Evolutionary conservation across 1,284 basidiomycete species (phyloP), one percentile per base, ranked within the genome.

Genomic region (Hypsizygus ulmarius): DNA sequence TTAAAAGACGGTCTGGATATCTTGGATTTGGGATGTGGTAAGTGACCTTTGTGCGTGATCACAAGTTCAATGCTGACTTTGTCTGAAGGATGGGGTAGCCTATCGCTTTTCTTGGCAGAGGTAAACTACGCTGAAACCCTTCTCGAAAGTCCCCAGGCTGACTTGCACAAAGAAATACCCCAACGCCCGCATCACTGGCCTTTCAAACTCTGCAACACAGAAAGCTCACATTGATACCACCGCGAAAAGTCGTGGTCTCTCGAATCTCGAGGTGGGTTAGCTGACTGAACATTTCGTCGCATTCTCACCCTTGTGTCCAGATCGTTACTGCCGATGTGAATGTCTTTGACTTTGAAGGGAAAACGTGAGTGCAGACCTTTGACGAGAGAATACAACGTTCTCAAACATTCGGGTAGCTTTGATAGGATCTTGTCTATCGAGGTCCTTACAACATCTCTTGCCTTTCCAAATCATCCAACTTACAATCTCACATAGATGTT

Each of bases 251-350:
- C 73, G 75, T 29, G 79, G 80, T 0, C 66, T 86, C 37, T 73
- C 60, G 0, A 90, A 89, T 58, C 50, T 90, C 2, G 69, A 76
- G 60, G 83, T 77, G 49, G 3, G 47, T 29, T 35, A 9, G 12
- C 19, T 15, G 15, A 34, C 11, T 16, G n/a, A 2, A 25, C 16
- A 27, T 5, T 14, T 21, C 19, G 14, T n/a, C 7, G 27, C 2
- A 19, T 19, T 16, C 9, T 27, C 15, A 4, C 16, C 37, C 9
- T 49, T 14, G 14, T 15, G 10, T 28, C 14, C 50, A 82, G 74
- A 77, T 87, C 47, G 79, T 86, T 49, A 90, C 87, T 1, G 86
- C 78, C 11, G 86, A 91, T 57, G 82, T 90, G 45, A 88, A 87
- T 56, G 68, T 68, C 0, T 80, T 77, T 56, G 77, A 87, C 39